Conservation (phyloP, 805 yeast genomes). For the Clavispora carvajalis region DNA sequence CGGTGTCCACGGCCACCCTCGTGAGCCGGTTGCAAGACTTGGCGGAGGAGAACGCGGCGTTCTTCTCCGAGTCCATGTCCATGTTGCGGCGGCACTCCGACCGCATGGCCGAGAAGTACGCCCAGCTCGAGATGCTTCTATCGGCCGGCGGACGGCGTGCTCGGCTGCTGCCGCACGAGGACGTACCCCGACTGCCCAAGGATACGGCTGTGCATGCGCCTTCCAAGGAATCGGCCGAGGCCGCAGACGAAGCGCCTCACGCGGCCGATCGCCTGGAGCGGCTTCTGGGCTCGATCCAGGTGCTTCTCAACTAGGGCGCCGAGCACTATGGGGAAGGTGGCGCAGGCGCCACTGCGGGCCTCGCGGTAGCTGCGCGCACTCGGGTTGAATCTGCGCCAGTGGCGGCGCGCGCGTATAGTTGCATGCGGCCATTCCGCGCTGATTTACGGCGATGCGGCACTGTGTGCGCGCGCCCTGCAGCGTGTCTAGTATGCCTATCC, state of each 20-base stretch:
- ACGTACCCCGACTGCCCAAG: background rate
- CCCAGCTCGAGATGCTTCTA: background rate
- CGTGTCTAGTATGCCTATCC: background rate
- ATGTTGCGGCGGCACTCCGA: conserved; percentile 1
- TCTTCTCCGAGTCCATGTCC: background rate
- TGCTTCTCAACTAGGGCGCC: background rate
- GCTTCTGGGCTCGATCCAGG: background rate
- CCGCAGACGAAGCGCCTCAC: background rate
- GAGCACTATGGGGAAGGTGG: background rate
- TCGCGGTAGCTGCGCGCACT: background rate
- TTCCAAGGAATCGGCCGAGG: background rate
- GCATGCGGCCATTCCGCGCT: background rate
- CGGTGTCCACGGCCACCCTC: background rate
- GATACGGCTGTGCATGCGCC: background rate
- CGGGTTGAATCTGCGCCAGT: too few relatives aligned
- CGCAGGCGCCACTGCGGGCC: background rate
- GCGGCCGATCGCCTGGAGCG: background rate
- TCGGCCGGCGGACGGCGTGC: background rate
- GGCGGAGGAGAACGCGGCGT: background rate
- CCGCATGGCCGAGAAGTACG: background rate
- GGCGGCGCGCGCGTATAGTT: background rate
- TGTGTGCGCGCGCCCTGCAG: background rate
- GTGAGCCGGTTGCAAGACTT: background rate
- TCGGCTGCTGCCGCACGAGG: background rate
- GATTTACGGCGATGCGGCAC: background rate